These are phyloP conservation scores for Jaapia argillacea DNA, from an alignment of 768 basidiomycete genomes.

Conservation along the genomic window DNA sequence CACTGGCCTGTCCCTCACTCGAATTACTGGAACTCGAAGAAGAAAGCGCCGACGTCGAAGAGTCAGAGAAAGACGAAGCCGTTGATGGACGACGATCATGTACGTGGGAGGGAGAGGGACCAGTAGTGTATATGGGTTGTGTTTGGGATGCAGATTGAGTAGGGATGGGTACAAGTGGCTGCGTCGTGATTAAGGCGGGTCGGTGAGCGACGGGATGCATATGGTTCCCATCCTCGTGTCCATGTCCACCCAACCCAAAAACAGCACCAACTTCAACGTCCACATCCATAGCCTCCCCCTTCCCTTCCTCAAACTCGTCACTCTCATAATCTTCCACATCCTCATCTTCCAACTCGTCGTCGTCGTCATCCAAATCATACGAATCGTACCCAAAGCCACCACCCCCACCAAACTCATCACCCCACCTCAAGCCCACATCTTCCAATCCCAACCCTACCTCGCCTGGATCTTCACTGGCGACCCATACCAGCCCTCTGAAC, in stretches of 20 bases:
- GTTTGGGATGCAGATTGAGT: too few relatives aligned
- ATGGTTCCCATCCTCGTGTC: slow-evolving; percentile 22
- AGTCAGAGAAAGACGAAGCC: slow-evolving; percentile 14
- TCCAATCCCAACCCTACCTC: slow-evolving; percentile 14
- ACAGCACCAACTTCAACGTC: slow-evolving; percentile 24
- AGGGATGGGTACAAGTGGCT: too few relatives aligned
- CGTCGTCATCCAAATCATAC: slow-evolving; percentile 2
- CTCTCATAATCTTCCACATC: slow-evolving; percentile 15
- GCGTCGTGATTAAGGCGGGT: too few relatives aligned
- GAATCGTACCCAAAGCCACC: too few relatives aligned
- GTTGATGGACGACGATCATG: slow-evolving; percentile 23
- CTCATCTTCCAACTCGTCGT: slow-evolving; percentile 10
- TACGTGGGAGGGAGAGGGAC: slow-evolving; percentile 9
- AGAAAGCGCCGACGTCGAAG: slow-evolving; percentile 4
- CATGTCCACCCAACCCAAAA: slow-evolving; percentile 14
- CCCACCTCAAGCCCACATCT: too few relatives aligned
- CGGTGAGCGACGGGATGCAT: slow-evolving; percentile 39
- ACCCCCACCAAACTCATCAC: too few relatives aligned
- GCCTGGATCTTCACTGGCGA: slow-evolving; percentile 62
- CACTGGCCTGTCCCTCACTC: too few relatives aligned
- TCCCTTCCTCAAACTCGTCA: slow-evolving; percentile 7
- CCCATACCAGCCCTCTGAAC: slow-evolving; percentile 71
- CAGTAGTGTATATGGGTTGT: too few relatives aligned
- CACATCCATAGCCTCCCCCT: slow-evolving; percentile 16
- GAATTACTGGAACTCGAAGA: slow-evolving; percentile 3